phyloP scores from a whole-genome alignment of 2,329 filamentous ascomycete genomes.

The Dryadomyces sulphureus region DNA sequence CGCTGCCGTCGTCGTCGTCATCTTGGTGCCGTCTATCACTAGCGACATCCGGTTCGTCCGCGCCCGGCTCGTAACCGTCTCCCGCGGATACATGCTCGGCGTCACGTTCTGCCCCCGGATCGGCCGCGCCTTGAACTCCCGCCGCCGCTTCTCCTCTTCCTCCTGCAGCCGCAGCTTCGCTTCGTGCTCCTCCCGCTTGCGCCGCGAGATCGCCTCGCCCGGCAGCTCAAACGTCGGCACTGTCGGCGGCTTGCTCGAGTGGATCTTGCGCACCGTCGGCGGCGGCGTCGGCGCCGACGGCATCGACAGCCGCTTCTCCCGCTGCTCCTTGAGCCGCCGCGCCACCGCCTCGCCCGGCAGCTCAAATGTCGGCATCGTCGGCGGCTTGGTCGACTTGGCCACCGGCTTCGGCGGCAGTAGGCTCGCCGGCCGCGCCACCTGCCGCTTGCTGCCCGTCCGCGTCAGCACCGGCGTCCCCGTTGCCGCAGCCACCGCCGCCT shows the following conservation, averaged over 20 bases:
- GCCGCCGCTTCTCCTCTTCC: conserved; percentile 43
- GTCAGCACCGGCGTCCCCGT: no score
- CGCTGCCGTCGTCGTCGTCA: conserved; percentile 1
- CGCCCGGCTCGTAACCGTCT: conserved; percentile 42
- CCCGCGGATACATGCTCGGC: conserved; percentile 31
- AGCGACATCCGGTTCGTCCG: conserved; percentile 29
- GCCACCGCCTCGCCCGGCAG: conserved; percentile 48
- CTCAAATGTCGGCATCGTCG: conserved; percentile 42
- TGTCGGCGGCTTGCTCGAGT: conserved; percentile 33
- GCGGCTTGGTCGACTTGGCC: conserved; percentile 37
- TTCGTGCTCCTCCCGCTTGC: conserved; percentile 41
- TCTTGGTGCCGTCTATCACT: conserved; percentile 1
- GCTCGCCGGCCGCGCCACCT: conserved; percentile 22
- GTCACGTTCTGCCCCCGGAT: conserved; percentile 29
- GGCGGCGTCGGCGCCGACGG: conserved; percentile 7
- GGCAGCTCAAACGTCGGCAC: conserved; percentile 47
- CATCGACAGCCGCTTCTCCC: conserved; percentile 34
- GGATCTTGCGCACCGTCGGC: conserved; percentile 25
- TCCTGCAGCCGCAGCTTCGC: conserved; percentile 39
- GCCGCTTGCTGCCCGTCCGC: conserved; percentile 15
- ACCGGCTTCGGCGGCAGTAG: conserved; percentile 30
- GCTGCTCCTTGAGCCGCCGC: conserved; percentile 40
- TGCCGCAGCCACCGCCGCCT: conserved; percentile 14
- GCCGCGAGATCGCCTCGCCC: conserved; percentile 42
- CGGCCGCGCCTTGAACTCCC: conserved; percentile 50